A percentile compares a stretch with the other conserved stretches of the same genome.
These are phyloP conservation scores for Sugiyamaella castrensis DNA, from an alignment of 1,139 yeast species.

Conservation along the genomic window DNA sequence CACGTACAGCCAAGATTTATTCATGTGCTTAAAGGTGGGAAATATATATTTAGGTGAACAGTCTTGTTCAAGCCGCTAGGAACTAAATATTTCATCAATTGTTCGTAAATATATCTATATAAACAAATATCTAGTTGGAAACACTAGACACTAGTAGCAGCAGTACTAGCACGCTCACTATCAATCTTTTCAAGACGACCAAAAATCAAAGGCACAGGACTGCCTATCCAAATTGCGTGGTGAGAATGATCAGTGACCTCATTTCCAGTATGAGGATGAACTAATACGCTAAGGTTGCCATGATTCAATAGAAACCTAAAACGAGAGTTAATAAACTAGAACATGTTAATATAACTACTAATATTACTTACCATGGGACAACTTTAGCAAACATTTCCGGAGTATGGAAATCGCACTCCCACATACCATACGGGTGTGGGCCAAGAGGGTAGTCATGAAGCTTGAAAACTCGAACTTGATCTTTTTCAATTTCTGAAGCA, in stretches of 20 bases:
- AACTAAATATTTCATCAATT: no score
- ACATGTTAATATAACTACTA: neutral
- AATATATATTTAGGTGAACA: no score
- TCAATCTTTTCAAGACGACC: constrained; percentile 8
- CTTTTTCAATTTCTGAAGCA: constrained; percentile 44
- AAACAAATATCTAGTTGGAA: no score
- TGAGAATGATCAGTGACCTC: constrained; percentile 49
- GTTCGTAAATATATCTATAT: no score
- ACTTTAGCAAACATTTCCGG: constrained; percentile 37
- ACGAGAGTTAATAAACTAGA: neutral
- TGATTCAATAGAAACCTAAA: constrained; percentile 47
- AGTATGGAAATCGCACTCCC: constrained; percentile 40
- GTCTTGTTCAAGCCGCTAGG: no score
- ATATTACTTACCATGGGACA: constrained; percentile 32
- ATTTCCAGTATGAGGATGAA: constrained; percentile 50
- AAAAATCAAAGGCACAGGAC: constrained; percentile 32
- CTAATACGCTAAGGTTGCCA: constrained; percentile 50
- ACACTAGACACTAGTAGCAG: neutral
- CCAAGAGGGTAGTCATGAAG: constrained; percentile 54
- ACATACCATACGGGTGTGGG: constrained; percentile 53
- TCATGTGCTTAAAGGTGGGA: no score
- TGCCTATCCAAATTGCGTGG: constrained; percentile 55
- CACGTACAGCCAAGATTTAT: no score
- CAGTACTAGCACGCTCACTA: neutral
- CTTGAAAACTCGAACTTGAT: constrained; percentile 45